Percentiles rank a stretch among this genome's conserved stretches.
Evolutionary conservation across 2,329 filamentous ascomycete genomes (phyloP).

Genomic region (Exophiala sp.): DNA sequence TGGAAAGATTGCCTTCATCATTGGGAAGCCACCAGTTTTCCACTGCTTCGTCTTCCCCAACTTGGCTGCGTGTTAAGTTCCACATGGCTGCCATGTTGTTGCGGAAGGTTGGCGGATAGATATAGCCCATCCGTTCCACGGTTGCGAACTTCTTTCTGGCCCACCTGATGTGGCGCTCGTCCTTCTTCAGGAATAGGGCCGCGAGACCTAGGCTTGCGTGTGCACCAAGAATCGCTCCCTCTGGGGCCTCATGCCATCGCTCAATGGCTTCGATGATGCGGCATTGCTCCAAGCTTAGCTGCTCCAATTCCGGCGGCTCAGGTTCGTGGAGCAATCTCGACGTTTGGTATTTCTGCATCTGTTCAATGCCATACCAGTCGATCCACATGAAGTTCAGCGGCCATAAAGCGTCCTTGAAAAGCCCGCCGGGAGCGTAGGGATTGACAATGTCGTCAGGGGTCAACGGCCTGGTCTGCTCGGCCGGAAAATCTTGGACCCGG

Average conservation of each 20-base stretch:
- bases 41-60: conserved; percentile 51
- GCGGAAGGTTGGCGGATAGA: conserved; percentile 70
- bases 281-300: conserved; percentile 63
- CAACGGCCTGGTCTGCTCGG: conserved; percentile 41
- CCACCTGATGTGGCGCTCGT: conserved; percentile 70
- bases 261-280: conserved; percentile 75
- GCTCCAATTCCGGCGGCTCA: conserved; percentile 49
- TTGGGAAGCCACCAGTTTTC: conserved; percentile 86
- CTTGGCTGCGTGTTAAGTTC: conserved; percentile 37
- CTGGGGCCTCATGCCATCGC: conserved; percentile 62
- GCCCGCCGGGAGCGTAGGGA: conserved; percentile 61
- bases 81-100: conserved; percentile 70
- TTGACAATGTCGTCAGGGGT: conserved; percentile 64
- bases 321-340: conserved; percentile 51
- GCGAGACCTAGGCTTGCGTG: conserved; percentile 73
- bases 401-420: conserved; percentile 67
- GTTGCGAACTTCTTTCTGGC: conserved; percentile 69
- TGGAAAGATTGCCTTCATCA: conserved; percentile 65
- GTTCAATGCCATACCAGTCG: conserved; percentile 70
- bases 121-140: conserved; percentile 72
- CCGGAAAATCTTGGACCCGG: conserved; percentile 59
- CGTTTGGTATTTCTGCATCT: conserved; percentile 75
- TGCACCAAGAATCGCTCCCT: conserved; percentile 63
- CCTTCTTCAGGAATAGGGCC: conserved; percentile 70
- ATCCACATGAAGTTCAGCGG: conserved; percentile 66